phyloP scores from a whole-genome alignment of 2,329 filamentous ascomycete genomes.

The Colletotrichum sp. region DNA sequence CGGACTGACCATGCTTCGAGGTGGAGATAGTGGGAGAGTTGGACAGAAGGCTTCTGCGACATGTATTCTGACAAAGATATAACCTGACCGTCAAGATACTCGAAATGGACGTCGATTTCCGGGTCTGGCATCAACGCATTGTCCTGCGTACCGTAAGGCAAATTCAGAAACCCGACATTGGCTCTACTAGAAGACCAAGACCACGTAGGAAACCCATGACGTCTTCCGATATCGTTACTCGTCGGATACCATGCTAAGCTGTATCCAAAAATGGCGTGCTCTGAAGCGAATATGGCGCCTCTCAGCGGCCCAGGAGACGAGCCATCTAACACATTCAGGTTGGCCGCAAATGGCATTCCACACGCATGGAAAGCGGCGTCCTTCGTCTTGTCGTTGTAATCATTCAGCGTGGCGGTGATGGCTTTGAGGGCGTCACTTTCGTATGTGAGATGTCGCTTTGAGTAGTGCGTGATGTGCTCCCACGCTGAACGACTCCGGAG shows the following conservation, averaged over 20 bases:
- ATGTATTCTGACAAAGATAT: background rate
- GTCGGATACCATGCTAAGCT: background rate
- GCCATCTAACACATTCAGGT: background rate
- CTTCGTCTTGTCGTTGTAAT: background rate
- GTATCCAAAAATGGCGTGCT: background rate
- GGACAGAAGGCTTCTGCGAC: rapidly evolving
- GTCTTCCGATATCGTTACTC: background rate
- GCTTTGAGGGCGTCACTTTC: background rate
- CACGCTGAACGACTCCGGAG: background rate
- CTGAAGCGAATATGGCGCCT: background rate
- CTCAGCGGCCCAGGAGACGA: background rate
- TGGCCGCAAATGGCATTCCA: background rate
- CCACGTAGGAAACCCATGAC: background rate
- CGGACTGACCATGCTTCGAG: background rate
- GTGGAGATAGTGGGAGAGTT: background rate
- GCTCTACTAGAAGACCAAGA: background rate
- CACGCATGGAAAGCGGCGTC: background rate
- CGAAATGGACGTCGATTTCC: background rate
- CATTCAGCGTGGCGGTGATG: background rate
- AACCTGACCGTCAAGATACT: background rate
- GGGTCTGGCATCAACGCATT: background rate
- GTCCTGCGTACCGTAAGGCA: background rate
- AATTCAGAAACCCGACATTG: background rate
- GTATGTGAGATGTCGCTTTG: background rate
- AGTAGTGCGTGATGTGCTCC: background rate